phyloP scores from a whole-genome alignment of 306 rosid species.

The Dicorynia guianensis region DNA sequence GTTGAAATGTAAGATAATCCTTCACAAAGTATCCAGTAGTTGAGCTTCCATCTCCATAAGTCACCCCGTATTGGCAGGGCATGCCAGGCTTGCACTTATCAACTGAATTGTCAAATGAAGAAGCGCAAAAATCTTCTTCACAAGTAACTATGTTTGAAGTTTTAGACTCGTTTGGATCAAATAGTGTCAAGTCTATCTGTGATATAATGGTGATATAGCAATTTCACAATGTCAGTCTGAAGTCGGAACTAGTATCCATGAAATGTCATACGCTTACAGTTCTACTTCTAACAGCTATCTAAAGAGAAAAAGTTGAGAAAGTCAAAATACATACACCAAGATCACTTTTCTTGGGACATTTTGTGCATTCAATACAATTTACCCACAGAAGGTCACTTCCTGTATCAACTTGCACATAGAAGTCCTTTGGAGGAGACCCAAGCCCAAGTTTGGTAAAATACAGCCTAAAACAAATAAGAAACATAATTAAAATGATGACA shows the following conservation, averaged over 20 bases:
- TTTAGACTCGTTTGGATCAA: constrained; percentile 69
- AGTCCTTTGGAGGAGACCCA: constrained; percentile 86
- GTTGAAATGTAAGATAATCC: constrained; percentile 73
- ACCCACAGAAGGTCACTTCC: constrained; percentile 99
- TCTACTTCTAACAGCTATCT: background rate
- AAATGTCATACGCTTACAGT: background rate
- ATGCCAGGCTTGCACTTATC: constrained; percentile 63
- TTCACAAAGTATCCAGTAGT: constrained; percentile 82
- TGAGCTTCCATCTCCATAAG: constrained; percentile 93
- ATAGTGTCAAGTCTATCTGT: constrained; percentile 80
- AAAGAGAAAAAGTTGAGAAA: background rate
- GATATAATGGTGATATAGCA: constrained; percentile 38
- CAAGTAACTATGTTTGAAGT: constrained; percentile 72
- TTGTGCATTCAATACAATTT: constrained; percentile 71
- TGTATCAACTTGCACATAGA: constrained; percentile 94
- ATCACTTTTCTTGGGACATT: constrained; percentile 78
- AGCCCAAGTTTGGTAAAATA: constrained; percentile 82
- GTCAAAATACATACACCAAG: constrained; percentile 70
- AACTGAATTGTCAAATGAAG: constrained; percentile 65
- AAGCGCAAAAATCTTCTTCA: constrained; percentile 71
- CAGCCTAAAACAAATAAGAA: constrained; percentile 59
- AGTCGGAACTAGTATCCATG: constrained; percentile 12
- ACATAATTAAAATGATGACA: constrained; percentile 20
- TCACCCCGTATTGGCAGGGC: constrained; percentile 72
- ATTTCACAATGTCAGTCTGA: background rate